phyloP scores from a whole-genome alignment of 805 yeast species.

The Kazachstania africana region DNA sequence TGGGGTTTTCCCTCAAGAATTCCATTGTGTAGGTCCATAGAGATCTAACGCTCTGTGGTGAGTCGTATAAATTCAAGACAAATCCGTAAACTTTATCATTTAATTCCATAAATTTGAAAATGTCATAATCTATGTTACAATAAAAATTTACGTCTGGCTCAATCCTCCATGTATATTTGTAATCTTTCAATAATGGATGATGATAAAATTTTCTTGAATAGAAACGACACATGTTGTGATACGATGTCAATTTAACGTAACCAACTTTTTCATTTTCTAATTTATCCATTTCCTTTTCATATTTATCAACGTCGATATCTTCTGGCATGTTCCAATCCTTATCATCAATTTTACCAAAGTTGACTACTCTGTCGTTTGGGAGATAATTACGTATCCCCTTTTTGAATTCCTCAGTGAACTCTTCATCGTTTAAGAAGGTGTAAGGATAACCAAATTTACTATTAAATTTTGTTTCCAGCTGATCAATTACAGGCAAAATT shows the following conservation, averaged over 20 bases:
- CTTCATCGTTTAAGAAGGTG: constrained; percentile 63
- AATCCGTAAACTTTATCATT: constrained; percentile 65
- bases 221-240: constrained; percentile 85
- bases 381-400: constrained; percentile 30
- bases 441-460: constrained; percentile 67
- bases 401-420: constrained; percentile 50
- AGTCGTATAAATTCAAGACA: constrained; percentile 62
- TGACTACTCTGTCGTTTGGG: constrained; percentile 30
- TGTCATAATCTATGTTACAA: constrained; percentile 72
- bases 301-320: constrained; percentile 36
- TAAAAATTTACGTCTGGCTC: constrained; percentile 69
- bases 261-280: constrained; percentile 38
- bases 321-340: constrained; percentile 51
- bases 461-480: constrained; percentile 57
- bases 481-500: constrained; percentile 41
- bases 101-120: constrained; percentile 72
- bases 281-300: constrained; percentile 6
- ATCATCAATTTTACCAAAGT: constrained; percentile 35
- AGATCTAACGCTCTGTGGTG: constrained; percentile 56
- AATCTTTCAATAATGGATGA: constrained; percentile 51
- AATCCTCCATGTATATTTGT: constrained; percentile 88
- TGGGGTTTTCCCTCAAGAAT: constrained; percentile 50
- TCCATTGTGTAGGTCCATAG: constrained; percentile 64
- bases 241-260: constrained; percentile 65
- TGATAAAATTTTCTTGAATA: constrained; percentile 78